These are phyloP conservation scores for Calonectria honghensis DNA, from an alignment of 2,329 filamentous ascomycete species.

Conservation along the genomic window DNA sequence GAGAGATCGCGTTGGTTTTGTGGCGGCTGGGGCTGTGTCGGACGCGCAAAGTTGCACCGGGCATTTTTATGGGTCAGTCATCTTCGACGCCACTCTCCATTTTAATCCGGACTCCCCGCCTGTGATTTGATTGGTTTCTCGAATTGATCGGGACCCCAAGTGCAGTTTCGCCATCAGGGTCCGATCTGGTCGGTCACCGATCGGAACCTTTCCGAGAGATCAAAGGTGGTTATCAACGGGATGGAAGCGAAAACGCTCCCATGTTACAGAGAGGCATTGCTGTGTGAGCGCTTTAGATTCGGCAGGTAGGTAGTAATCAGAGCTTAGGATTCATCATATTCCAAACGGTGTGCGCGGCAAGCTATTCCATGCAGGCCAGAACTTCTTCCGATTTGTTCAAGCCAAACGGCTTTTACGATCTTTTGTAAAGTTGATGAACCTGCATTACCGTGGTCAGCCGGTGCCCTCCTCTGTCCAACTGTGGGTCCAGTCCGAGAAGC, in stretches of 20 bases:
- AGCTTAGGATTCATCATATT: not conserved
- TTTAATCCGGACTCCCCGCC: not conserved
- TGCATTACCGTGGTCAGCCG: not conserved
- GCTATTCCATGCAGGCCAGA: not conserved
- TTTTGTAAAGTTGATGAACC: not conserved
- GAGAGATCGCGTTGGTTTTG: not conserved
- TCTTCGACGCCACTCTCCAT: not conserved
- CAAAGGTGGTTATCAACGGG: too few relatives aligned
- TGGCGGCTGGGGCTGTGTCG: not conserved
- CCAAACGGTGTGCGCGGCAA: not conserved
- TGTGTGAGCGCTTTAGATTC: too few relatives aligned
- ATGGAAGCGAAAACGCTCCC: not conserved
- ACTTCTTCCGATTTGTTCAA: not conserved
- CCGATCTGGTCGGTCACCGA: not conserved
- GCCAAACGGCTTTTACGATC: not conserved
- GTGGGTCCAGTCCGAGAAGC: not conserved
- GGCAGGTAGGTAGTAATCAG: not conserved
- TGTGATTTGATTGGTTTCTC: not conserved
- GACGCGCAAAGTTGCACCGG: not conserved
- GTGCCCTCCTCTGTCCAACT: not conserved
- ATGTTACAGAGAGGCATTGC: not conserved
- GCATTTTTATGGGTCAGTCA: constrained; percentile 9
- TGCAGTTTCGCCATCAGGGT: not conserved
- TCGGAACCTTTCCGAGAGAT: not conserved
- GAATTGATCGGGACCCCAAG: not conserved